Percentiles rank a stretch among this genome's conserved stretches.
Conservation (phyloP, 352 stramenopile genomes). For the Pythium graminicola region DNA sequence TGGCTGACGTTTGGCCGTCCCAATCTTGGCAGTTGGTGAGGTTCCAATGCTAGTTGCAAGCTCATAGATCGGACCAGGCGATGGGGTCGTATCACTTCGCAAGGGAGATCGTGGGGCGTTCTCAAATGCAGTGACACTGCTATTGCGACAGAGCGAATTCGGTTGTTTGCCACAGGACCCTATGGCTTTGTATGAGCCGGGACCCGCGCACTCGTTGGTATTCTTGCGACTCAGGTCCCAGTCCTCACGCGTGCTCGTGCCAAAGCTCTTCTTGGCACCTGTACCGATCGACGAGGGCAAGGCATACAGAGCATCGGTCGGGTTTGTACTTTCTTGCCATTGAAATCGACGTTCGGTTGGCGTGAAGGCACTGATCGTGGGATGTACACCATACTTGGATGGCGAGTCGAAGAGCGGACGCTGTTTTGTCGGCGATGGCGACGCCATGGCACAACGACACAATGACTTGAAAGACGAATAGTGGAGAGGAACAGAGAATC, state of each 20-base stretch:
- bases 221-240: conserved; percentile 65
- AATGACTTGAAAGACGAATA: too few relatives aligned
- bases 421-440: conserved; percentile 21
- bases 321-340: conserved; percentile 50
- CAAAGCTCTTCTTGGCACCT: conserved; percentile 62
- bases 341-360: conserved; percentile 65
- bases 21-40: conserved; percentile 48
- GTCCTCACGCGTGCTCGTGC: conserved; percentile 69
- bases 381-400: conserved; percentile 66
- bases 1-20: conserved; percentile 43
- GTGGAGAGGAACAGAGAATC: too few relatives aligned
- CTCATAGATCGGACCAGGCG: conserved; percentile 72
- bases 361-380: conserved; percentile 56
- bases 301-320: conserved; percentile 68
- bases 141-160: conserved; percentile 44
- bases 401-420: conserved; percentile 67
- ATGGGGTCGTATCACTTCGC: conserved; percentile 51
- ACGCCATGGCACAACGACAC: too few relatives aligned
- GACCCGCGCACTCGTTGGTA: conserved; percentile 50
- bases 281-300: conserved; percentile 53
- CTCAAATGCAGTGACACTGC: conserved; percentile 50
- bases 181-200: conserved; percentile 57
- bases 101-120: conserved; percentile 45
- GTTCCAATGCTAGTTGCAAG: conserved; percentile 41
- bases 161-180: conserved; percentile 54